A percentile compares a stretch with the other conserved stretches of the same genome.
Evolutionary conservation across 129 eudicot genomes (phyloP).

Genomic region (Oenanthe sinensis): DNA sequence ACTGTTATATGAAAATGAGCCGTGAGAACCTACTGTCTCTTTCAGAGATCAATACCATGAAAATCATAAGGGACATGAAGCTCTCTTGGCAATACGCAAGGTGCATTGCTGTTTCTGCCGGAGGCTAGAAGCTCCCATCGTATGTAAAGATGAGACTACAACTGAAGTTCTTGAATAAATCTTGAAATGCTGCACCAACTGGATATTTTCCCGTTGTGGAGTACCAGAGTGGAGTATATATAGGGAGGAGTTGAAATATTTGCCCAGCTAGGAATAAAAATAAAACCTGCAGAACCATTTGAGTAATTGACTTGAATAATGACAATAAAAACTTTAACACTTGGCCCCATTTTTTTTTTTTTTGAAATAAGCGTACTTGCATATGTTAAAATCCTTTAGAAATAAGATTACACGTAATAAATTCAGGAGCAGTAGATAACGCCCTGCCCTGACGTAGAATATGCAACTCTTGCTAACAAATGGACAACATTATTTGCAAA

Average conservation of each 20-base stretch:
- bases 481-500: no score
- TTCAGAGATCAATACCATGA: background rate
- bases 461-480: no score
- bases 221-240: no score
- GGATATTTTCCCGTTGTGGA: constrained; percentile 18
- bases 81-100: background rate
- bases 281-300: constrained; percentile 13
- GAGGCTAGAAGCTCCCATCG: constrained; percentile 7
- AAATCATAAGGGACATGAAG: background rate
- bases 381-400: no score
- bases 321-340: background rate
- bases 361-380: no score
- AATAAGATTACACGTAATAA: no score
- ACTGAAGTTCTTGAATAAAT: constrained; percentile 22
- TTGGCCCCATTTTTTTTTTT: no score
- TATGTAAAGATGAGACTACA: background rate
- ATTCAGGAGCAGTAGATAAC: no score
- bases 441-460: no score
- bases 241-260: background rate
- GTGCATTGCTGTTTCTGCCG: background rate
- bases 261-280: constrained; percentile 14
- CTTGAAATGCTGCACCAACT: constrained; percentile 15
- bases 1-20: constrained; percentile 44
- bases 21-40: background rate
- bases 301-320: background rate